phyloP scores from a whole-genome alignment of 139 green algal genomes.

The Coelastrella sp. region DNA sequence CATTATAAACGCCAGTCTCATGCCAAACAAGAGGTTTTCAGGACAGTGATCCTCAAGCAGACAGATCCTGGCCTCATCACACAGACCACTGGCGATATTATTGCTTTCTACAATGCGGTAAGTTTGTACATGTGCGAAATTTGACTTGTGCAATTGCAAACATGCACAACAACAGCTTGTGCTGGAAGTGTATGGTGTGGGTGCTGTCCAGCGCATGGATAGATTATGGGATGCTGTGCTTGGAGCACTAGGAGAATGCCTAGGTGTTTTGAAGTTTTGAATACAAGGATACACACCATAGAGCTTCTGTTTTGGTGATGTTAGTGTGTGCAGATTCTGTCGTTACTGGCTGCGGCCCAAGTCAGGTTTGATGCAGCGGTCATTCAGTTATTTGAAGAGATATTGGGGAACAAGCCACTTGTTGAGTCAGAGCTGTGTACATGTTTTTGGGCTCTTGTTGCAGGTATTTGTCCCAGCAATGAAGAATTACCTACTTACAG shows the following conservation, averaged over 20 bases:
- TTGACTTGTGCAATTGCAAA: neutral
- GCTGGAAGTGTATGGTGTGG: neutral
- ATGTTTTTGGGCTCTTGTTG: neutral
- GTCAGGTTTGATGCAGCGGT: too few species aligned
- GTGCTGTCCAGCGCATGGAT: too few species aligned
- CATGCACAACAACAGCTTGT: neutral
- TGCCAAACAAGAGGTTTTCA: conserved; percentile 76
- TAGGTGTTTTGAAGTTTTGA: too few species aligned
- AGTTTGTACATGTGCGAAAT: too few species aligned
- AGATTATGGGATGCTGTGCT: too few species aligned
- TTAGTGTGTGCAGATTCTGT: too few species aligned
- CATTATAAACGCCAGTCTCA: conserved; percentile 88
- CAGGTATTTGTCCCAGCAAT: conserved; percentile 80
- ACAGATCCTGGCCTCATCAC: conserved; percentile 56
- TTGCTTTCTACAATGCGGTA: conserved; percentile 91
- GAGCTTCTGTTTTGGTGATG: too few species aligned
- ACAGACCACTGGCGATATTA: conserved; percentile 81
- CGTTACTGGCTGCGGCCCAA: too few species aligned
- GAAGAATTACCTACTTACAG: conserved; percentile 61
- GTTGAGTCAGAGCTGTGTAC: neutral
- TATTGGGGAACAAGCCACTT: too few species aligned
- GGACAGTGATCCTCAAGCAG: conserved; percentile 77
- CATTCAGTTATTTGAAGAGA: neutral
- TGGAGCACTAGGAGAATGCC: too few species aligned
- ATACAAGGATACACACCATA: too few species aligned